These are phyloP conservation scores for Phaeosphaeriaceae sp. DNA, from an alignment of 2,329 filamentous ascomycete species.

Conservation along the genomic window DNA sequence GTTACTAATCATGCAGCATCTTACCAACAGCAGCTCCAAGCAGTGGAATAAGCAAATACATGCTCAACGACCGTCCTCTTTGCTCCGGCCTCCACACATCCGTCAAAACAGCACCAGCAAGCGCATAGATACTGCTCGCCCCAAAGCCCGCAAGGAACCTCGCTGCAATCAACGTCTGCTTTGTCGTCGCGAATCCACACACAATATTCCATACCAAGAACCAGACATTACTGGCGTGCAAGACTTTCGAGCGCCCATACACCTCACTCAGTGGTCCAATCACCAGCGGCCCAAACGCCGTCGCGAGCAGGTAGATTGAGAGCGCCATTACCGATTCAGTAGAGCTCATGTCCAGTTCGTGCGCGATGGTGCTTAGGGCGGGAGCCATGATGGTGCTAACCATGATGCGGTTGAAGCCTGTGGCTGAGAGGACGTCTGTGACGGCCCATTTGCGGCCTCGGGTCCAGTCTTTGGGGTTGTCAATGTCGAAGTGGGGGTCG, in stretches of 20 bases:
- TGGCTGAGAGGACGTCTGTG: constrained; percentile 30
- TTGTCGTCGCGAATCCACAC: constrained; percentile 33
- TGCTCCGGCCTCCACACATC: constrained; percentile 37
- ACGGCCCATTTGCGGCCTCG: constrained; percentile 25
- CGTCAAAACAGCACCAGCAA: constrained; percentile 29
- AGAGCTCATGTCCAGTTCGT: constrained; percentile 28
- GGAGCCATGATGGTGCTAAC: constrained; percentile 42
- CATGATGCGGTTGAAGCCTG: constrained; percentile 39
- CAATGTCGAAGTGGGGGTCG: constrained; percentile 12
- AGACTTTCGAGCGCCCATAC: constrained; percentile 30
- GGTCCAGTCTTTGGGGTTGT: constrained; percentile 33
- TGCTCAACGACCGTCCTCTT: constrained; percentile 24
- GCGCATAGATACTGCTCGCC: constrained; percentile 30
- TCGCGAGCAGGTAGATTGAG: constrained; percentile 37
- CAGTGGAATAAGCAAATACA: constrained; percentile 32
- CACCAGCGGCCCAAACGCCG: constrained; percentile 35
- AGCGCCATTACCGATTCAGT: constrained; percentile 33
- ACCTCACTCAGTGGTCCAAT: constrained; percentile 40
- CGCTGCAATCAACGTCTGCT: constrained; percentile 30
- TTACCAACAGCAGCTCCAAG: constrained; percentile 26
- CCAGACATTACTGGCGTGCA: constrained; percentile 33
- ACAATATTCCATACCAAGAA: constrained; percentile 36
- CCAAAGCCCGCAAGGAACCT: constrained; percentile 36
- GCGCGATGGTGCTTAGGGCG: constrained; percentile 25
- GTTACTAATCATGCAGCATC: not conserved